phyloP scores from a whole-genome alignment of 768 basidiomycete genomes.

The Boletus insuetus region DNA sequence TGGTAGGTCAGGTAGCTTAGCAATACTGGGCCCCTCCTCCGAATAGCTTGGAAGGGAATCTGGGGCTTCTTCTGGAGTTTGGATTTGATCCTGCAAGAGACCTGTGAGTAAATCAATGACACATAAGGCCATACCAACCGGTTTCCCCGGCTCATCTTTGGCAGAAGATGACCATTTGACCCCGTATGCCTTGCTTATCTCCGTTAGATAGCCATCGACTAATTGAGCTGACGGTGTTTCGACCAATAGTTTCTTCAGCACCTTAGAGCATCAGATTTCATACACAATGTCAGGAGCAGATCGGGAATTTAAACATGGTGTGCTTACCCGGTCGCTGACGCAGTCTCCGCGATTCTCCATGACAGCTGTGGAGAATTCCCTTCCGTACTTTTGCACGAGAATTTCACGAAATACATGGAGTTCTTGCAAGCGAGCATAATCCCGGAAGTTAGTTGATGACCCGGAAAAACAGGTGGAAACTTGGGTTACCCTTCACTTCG shows the following conservation, averaged over 20 bases:
- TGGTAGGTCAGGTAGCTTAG: conserved; percentile 51
- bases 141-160: conserved; percentile 34
- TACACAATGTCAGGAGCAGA: not conserved
- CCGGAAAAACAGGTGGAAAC: not conserved
- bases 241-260: conserved; percentile 68
- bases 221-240: conserved; percentile 69
- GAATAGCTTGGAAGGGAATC: conserved; percentile 30
- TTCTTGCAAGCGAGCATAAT: conserved; percentile 43
- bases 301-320: not conserved
- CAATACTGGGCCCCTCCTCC: conserved; percentile 16
- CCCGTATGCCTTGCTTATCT: conserved; percentile 87
- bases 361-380: conserved; percentile 81
- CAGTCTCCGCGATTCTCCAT: conserved; percentile 82
- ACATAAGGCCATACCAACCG: conserved; percentile 34
- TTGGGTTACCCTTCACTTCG: conserved; percentile 72
- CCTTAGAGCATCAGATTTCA: conserved; percentile 39
- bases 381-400: conserved; percentile 93
- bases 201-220: conserved; percentile 83
- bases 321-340: conserved; percentile 79
- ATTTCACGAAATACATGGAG: conserved; percentile 89
- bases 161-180: conserved; percentile 59
- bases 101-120: conserved; percentile 1
- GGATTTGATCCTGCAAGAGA: conserved; percentile 6
- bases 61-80: conserved; percentile 1
- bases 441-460: not conserved